Evolutionary conservation across 164 flowering plant genomes (phyloP).

Genomic region (Tinospora cordifolia): DNA sequence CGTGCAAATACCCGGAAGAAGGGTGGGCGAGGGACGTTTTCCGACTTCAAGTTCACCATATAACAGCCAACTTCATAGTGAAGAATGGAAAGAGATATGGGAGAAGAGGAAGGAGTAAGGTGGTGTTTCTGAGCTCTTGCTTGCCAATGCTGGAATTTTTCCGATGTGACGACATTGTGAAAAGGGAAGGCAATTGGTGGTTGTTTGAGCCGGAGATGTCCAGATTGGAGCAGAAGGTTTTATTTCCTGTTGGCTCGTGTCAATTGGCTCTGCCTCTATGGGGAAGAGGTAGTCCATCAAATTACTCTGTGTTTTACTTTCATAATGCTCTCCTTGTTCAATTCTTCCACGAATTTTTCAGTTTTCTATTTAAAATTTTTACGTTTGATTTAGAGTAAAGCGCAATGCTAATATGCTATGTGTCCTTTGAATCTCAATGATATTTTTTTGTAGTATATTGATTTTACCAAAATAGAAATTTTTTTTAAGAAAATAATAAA

Average conservation of each 20-base stretch:
- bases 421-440: too few species aligned
- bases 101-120: conserved; percentile 29
- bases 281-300: conserved; percentile 52
- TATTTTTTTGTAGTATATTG: too few species aligned
- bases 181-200: conserved; percentile 81
- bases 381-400: too few species aligned
- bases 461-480: too few species aligned
- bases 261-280: conserved; percentile 72
- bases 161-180: conserved; percentile 63
- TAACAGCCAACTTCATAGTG: conserved; percentile 55
- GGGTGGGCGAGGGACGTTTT: conserved; percentile 68
- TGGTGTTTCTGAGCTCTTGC: conserved; percentile 62
- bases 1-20: conserved; percentile 51
- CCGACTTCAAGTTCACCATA: conserved; percentile 70
- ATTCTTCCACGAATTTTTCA: too few species aligned
- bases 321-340: too few species aligned
- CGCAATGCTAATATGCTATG: too few species aligned
- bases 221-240: conserved; percentile 53
- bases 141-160: conserved; percentile 88
- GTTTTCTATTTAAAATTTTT: too few species aligned
- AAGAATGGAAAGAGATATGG: conserved; percentile 49
- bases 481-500: too few species aligned
- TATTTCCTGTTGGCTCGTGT: conserved; percentile 84
- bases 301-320: too few species aligned
- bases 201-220: conserved; percentile 36